Conservation (phyloP, 768 basidiomycete species). For the Leccinum fibrillosum region DNA sequence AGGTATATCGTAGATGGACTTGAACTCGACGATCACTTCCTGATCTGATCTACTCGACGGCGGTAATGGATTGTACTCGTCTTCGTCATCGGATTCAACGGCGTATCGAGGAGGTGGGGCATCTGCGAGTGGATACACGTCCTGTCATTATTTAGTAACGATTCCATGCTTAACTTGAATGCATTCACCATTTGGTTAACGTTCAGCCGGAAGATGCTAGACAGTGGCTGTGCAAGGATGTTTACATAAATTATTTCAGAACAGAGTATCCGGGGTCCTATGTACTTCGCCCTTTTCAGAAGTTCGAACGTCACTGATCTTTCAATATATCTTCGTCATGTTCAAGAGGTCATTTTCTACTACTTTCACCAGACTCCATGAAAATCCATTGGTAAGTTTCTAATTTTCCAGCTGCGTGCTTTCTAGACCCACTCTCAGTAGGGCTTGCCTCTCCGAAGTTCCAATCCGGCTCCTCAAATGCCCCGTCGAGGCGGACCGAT, state of each 20-base stretch:
- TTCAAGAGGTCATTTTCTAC: slow-evolving; percentile 24
- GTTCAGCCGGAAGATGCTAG: too few species aligned
- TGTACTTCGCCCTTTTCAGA: too few species aligned
- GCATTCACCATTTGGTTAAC: too few species aligned
- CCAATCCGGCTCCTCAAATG: slow-evolving; percentile 50
- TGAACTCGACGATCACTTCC: slow-evolving; percentile 35
- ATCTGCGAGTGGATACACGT: slow-evolving; percentile 55
- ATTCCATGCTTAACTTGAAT: neutral
- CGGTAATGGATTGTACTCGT: slow-evolving; percentile 49
- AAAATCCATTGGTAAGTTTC: slow-evolving; percentile 52
- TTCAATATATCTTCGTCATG: neutral
- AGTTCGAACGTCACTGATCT: too few species aligned
- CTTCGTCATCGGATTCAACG: slow-evolving; percentile 68
- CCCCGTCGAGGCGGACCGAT: slow-evolving; percentile 55
- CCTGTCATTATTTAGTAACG: slow-evolving; percentile 31
- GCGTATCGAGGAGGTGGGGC: slow-evolving; percentile 56
- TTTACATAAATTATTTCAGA: too few species aligned
- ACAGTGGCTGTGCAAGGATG: neutral
- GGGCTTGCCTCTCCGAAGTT: slow-evolving; percentile 30
- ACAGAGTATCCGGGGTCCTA: slow-evolving; percentile 6
- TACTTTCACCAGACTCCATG: slow-evolving; percentile 33
- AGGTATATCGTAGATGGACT: slow-evolving; percentile 31
- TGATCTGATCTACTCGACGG: slow-evolving; percentile 6
- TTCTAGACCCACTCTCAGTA: slow-evolving; percentile 24
- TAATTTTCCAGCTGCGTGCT: neutral